Base-by-base conservation (phyloP, 768 basidiomycete genomes). In the Mycena maculata region DNA sequence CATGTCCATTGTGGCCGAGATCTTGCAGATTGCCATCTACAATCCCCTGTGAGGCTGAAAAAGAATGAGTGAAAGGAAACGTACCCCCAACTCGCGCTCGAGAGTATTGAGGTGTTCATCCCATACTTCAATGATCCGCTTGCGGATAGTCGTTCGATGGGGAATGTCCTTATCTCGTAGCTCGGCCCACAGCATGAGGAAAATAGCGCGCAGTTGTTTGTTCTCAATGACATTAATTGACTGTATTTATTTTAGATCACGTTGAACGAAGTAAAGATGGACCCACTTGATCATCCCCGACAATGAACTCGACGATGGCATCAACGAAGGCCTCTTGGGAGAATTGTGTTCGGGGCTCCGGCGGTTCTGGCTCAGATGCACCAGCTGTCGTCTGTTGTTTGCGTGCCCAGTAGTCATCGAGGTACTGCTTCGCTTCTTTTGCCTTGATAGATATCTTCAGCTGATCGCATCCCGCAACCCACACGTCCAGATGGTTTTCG, bases 1-100 rank as follows among this genome's bases (percentile, higher is more conserved):
- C 16, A 77, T 33, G 65, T 82, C 81, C 31, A 68, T 78, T 0
- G 82, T 82, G 3, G 74, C 53, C 3, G 79, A 82, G 4, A 83
- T 73, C 49, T 77, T 79, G 20, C 79, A 77, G 25, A 76, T 41
- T 12, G 76, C 60, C 45, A 68, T 55, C 80, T 80, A 63, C 20
- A 33, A 33, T 31, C 7, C 27, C 53, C 4, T 28, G 44, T 61
- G 10, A 57, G 44, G 12, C 3, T 15, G 27, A 38, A 23, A 13
- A 38, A 44, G 23, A 23, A 47, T 38, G 22, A 53, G 13, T 44
- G 22, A 38, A 30, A 2, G 31, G 44, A 44, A 20, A 33, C 38
- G 39, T 28, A 66, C 63, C 55, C 28, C 73, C 76, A 69, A 69
- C 52, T 68, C 55, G 9, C 8, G 47, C 76, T 68, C 76, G 11